Conservation (phyloP, 2,329 filamentous ascomycete genomes). For the Alternaria panax region DNA sequence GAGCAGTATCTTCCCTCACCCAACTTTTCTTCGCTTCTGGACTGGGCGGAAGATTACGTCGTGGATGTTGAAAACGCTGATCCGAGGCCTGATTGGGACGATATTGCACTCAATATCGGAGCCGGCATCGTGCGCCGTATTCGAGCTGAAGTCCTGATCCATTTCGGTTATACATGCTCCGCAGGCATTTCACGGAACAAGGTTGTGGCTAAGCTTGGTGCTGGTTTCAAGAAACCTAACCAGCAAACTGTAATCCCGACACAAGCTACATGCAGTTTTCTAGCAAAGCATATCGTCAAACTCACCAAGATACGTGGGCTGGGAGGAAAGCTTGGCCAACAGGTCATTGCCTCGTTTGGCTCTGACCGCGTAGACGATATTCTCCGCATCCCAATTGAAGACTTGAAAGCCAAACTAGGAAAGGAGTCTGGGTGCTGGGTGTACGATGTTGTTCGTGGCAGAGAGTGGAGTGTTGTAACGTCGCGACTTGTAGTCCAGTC, state of each 20-base stretch:
- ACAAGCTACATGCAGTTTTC: constrained; percentile 78
- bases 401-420: too few species aligned
- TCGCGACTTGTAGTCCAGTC: constrained; percentile 92
- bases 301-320: constrained; percentile 94
- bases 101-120: constrained; percentile 85
- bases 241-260: constrained; percentile 92
- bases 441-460: too few species aligned
- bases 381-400: too few species aligned
- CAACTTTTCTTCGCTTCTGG: constrained; percentile 73
- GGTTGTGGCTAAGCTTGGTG: constrained; percentile 92
- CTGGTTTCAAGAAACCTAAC: constrained; percentile 90
- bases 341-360: constrained; percentile 77
- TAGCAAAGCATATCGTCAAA: constrained; percentile 76
- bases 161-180: constrained; percentile 87
- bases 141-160: constrained; percentile 70
- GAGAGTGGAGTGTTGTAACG: constrained; percentile 60
- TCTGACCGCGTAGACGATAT: constrained; percentile 78
- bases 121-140: constrained; percentile 88
- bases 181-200: constrained; percentile 90
- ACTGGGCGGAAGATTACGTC: constrained; percentile 83
- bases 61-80: constrained; percentile 79
- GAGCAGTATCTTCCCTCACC: constrained; percentile 77
- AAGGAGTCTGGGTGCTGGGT: too few species aligned
- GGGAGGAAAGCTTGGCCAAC: constrained; percentile 90
- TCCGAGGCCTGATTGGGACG: constrained; percentile 93